Base-by-base conservation (phyloP, 768 basidiomycete species). In the Lanmaoa pseudosensibilis region DNA sequence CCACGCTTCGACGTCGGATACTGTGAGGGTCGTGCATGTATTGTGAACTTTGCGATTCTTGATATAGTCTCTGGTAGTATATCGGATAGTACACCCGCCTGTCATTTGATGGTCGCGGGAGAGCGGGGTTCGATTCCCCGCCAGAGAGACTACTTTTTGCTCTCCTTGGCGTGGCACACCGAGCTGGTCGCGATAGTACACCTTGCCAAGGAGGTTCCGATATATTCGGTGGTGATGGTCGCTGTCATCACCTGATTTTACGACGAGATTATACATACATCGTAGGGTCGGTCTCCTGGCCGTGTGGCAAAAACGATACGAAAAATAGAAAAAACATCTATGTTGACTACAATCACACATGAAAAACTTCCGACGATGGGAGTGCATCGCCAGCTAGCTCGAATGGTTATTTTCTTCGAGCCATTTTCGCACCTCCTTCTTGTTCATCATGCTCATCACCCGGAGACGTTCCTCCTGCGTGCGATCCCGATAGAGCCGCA, bases 341-440 rank as follows among this genome's bases (percentile, higher is more conserved):
- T 8, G 39, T 15, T 19, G 27, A 4, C 39, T 39, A 54, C 32
- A 16, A 16, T 9, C 10, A 46, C 10, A 46, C n/a, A n/a, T 7
- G 36, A 39, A 25, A 27, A 10, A 32, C 37, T 11, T 16, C 30
- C 16, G 4, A n/a, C 6, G 23, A 21, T 38, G 39, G 27, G 9
- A 56, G 21, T 15, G 30, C 25, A 41, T 44, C 32, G 39, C 41
- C 18, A 40, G 32, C 60, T 66, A 59, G 46, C 59, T 64, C 18
- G 43, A n/a, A 33, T 34, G 30, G 15, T 19, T 40, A n/a, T 69
- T 67, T 56, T 85, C 83, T 49, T 93, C 92, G 13, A 96, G 67
- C 94, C 94, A 95, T 63, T 78, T 80, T 55, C 93, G 80, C 18
- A 95, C 85, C 36, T 86, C 90, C 69, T 86, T 87, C 73, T 94